Percentiles rank a stretch among this genome's conserved stretches.
phyloP scores from a whole-genome alignment of 2,329 filamentous ascomycete species.

The Allantophomopsis lycopodina region DNA sequence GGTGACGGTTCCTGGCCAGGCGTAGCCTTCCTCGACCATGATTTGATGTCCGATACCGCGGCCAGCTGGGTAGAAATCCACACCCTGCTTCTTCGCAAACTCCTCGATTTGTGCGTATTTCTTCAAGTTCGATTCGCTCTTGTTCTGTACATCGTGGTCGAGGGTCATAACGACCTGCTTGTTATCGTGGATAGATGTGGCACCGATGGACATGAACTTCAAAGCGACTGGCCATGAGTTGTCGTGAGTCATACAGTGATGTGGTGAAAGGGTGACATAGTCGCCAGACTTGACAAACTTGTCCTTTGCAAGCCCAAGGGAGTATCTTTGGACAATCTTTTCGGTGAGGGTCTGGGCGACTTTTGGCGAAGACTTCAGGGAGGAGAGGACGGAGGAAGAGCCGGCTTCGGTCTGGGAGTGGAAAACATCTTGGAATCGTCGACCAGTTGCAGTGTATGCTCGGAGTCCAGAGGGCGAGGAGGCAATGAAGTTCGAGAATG shows the following conservation, averaged over 20 bases:
- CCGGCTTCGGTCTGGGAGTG: conserved; percentile 44
- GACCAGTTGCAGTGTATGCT: conserved; percentile 14
- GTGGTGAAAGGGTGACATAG: conserved; percentile 65
- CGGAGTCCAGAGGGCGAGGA: conserved; percentile 3
- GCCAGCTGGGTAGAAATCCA: conserved; percentile 66
- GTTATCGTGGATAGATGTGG: conserved; percentile 56
- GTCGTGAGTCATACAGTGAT: conserved; percentile 76
- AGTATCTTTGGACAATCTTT: conserved; percentile 79
- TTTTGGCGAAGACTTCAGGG: conserved; percentile 23
- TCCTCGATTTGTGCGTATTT: conserved; percentile 75
- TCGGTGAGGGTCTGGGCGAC: conserved; percentile 70
- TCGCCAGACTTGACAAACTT: conserved; percentile 71
- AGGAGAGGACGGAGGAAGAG: conserved; percentile 37
- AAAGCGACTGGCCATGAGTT: conserved; percentile 62
- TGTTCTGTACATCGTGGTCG: conserved; percentile 85
- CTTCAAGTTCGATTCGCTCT: conserved; percentile 59
- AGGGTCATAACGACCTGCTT: conserved; percentile 70
- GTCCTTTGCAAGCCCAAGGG: conserved; percentile 59
- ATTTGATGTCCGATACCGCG: conserved; percentile 83
- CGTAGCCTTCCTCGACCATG: conserved; percentile 76
- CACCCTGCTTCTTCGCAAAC: conserved; percentile 67
- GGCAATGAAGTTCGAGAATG: too few species aligned
- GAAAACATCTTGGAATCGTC: conserved; percentile 37
- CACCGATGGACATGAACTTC: conserved; percentile 77
- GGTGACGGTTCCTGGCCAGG: conserved; percentile 72